These are phyloP conservation scores for Aegle marmelos DNA, from an alignment of 345 rosid species.

Conservation along the genomic window DNA sequence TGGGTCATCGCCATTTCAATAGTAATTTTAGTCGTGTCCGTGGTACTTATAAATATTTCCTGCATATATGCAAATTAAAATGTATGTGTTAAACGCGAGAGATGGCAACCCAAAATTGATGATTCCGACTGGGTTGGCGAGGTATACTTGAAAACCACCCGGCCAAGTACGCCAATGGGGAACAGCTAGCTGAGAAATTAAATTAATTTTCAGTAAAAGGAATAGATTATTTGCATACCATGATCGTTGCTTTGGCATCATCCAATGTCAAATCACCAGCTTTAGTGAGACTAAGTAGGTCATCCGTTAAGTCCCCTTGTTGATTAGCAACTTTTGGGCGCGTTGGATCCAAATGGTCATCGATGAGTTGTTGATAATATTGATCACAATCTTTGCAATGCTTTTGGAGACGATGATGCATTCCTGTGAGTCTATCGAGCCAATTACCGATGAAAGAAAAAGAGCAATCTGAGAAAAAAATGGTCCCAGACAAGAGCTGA, in stretches of 20 bases:
- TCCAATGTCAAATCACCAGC: constrained; percentile 13
- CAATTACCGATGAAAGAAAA: constrained; percentile 35
- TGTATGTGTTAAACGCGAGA: no score
- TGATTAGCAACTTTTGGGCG: constrained; percentile 20
- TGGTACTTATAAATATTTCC: no score
- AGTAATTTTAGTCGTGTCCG: no score
- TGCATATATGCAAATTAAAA: no score
- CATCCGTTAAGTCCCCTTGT: no score
- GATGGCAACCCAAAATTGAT: no score
- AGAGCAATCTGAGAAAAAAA: constrained; percentile 33
- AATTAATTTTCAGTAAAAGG: no score
- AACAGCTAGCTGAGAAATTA: no score
- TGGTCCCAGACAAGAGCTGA: constrained; percentile 23
- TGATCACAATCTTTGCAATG: constrained; percentile 31
- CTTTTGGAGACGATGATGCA: constrained; percentile 27
- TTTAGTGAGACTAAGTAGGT: background rate
- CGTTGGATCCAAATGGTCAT: constrained; percentile 31
- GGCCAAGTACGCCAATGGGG: no score
- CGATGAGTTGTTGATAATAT: constrained; percentile 40
- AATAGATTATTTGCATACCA: constrained; percentile 23
- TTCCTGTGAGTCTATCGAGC: constrained; percentile 43
- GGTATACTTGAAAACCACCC: no score
- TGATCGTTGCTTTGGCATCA: constrained; percentile 52
- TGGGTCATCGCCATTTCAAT: no score
- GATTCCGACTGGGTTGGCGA: no score